These are phyloP conservation scores for Pythium aquatile DNA, from an alignment of 352 stramenopile genomes.

Conservation along the genomic window DNA sequence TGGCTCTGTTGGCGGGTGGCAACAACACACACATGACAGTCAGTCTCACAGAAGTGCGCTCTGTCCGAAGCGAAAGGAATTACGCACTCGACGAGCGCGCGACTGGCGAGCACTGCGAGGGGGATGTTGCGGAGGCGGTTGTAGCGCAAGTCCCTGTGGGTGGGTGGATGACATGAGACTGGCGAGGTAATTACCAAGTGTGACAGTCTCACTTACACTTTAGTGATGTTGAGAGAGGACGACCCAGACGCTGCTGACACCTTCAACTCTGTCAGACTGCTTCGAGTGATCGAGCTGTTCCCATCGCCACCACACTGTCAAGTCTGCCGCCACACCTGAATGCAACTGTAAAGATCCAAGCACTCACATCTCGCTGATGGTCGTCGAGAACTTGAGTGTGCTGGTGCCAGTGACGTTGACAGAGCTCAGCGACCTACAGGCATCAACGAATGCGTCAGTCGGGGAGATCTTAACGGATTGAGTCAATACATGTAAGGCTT, in stretches of 20 bases:
- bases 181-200: neutral
- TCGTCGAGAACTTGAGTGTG: neutral
- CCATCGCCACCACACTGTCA: neutral
- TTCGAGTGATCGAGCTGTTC: neutral
- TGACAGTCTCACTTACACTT: neutral
- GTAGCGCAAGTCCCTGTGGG: conserved; percentile 16
- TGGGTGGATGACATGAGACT: neutral
- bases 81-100: conserved; percentile 9
- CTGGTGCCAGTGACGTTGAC: neutral
- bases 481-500: neutral
- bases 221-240: neutral
- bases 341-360: neutral
- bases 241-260: neutral
- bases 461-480: neutral
- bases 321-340: no score
- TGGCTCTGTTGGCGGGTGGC: conserved; percentile 1
- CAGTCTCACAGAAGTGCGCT: neutral
- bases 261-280: neutral
- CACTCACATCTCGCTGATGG: neutral
- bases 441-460: neutral
- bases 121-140: conserved; percentile 19
- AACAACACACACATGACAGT: neutral
- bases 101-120: conserved; percentile 8
- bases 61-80: no score
- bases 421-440: neutral